Percentiles rank a stretch among this genome's conserved stretches.
Conservation (phyloP, 2,329 filamentous ascomycete genomes). For the Penicillium oxalicum region DNA sequence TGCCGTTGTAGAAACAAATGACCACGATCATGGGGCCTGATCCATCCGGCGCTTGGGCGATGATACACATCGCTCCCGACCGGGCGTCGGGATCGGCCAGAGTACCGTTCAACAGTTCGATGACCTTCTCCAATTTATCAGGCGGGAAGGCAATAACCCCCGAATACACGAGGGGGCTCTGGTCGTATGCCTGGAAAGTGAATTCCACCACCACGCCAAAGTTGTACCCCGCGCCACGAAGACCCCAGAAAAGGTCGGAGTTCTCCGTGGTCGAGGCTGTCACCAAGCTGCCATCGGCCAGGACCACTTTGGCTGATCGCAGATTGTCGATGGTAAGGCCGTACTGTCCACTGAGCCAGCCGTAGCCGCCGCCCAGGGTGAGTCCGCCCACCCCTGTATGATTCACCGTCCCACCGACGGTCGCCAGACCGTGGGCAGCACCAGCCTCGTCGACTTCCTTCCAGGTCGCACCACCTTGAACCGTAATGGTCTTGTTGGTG, state of each 20-base stretch:
- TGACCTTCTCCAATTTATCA: constrained; percentile 20
- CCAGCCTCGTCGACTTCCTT: constrained; percentile 51
- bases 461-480: constrained; percentile 52
- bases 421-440: constrained; percentile 49
- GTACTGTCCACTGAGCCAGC: constrained; percentile 49
- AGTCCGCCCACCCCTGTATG: constrained; percentile 59
- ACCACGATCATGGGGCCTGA: constrained; percentile 28
- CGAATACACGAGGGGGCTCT: constrained; percentile 28
- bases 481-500: constrained; percentile 42
- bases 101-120: constrained; percentile 35
- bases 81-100: constrained; percentile 54
- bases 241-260: constrained; percentile 46
- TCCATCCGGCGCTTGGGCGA: constrained; percentile 26
- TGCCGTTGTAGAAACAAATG: constrained; percentile 35
- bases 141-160: constrained; percentile 27
- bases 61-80: constrained; percentile 35
- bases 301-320: constrained; percentile 34
- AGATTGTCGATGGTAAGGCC: constrained; percentile 53
- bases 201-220: constrained; percentile 46
- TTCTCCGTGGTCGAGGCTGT: constrained; percentile 41
- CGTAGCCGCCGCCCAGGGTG: constrained; percentile 54
- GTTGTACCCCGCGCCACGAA: constrained; percentile 43
- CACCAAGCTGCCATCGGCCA: constrained; percentile 37
- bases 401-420: constrained; percentile 57
- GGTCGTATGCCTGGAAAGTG: constrained; percentile 32